Evolutionary conservation across 2,329 filamentous ascomycete genomes (phyloP), one percentile per base, ranked within the genome.

Genomic region (Magnaporthales sp.): DNA sequence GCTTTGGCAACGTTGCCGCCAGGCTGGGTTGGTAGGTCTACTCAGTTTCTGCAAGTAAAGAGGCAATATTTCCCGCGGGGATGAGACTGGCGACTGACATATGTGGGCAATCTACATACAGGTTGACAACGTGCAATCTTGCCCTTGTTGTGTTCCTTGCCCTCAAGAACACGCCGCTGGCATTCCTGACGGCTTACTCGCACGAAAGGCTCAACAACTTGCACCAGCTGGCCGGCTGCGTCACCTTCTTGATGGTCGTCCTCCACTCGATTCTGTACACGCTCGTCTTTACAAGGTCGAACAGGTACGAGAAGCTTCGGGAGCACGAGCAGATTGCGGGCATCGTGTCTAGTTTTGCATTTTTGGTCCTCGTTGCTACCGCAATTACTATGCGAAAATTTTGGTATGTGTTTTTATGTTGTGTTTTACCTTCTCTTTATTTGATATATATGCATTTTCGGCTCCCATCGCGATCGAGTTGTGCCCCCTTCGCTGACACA

Each of bases 201-300:
- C 85, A 88, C 72, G 85, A 88, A 68, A 79, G 83, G 24, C 79
- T 88, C 65, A 87, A 86, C 70, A 78, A 82, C 63, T 77, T 88
- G 2, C 86, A 88, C 70, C 82, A 82, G 67, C 75, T 84, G 22
- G 79, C 80, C 4, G 85, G 85, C 2, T 83, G 81, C 69, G 78
- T 77, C 7, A 81, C 82, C 22, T 77, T 86, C 29, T 67, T 77
- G 38, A 76, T 77, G 38, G 74, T 81, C 67, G 72, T 84, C 19
- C 67, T 84, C 2, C 85, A 87, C 66, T 78, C 74, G 2, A 75
- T 74, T 26, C 71, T 77, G 27, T 83, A 86, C 68, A 74, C 77
- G 0, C 72, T 75, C 4, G 76, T 78, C 68, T 83, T 85, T 67
- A 74, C 71, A 7, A 64, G 67, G 4, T 67, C 69, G 10, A 73